A percentile compares a stretch with the other conserved stretches of the same genome.
Evolutionary conservation across 176 grass and related monocot genomes (phyloP).

Genomic region (Phragmites australis): DNA sequence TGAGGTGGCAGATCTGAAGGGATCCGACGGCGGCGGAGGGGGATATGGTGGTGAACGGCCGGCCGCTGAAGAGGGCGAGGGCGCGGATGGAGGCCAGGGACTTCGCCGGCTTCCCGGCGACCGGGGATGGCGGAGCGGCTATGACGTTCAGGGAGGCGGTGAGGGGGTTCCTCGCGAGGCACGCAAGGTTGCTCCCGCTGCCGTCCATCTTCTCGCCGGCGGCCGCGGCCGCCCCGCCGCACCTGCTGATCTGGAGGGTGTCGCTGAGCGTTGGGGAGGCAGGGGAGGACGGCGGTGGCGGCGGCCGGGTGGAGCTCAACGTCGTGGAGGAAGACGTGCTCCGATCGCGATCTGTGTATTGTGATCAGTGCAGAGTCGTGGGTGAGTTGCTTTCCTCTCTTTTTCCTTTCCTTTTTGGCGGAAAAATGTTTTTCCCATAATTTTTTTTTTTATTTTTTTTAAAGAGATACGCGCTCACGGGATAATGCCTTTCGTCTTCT

Average conservation of each 20-base stretch:
- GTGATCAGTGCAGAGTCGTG: slow-evolving; percentile 97
- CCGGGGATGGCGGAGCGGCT: slow-evolving; percentile 45
- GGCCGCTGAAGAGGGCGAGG: slow-evolving; percentile 87
- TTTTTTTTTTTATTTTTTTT: too few relatives aligned
- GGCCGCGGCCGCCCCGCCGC: slow-evolving; percentile 54
- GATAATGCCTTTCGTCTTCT: too few relatives aligned
- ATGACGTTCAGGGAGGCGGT: slow-evolving; percentile 78
- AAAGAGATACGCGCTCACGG: background rate
- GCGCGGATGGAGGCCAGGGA: slow-evolving; percentile 55
- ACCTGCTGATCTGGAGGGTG: slow-evolving; percentile 75
- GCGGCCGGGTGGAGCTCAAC: slow-evolving; percentile 59
- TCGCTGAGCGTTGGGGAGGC: slow-evolving; percentile 52
- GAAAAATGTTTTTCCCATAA: too few relatives aligned
- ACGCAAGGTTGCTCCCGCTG: slow-evolving; percentile 62
- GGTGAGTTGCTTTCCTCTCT: slow-evolving; percentile 65
- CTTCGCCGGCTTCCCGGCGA: slow-evolving; percentile 47
- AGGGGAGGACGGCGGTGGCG: slow-evolving; percentile 34
- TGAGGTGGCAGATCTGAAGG: slow-evolving; percentile 31
- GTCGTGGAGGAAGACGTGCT: slow-evolving; percentile 92
- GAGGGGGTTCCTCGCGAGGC: slow-evolving; percentile 66
- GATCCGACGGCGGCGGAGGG: slow-evolving; percentile 51
- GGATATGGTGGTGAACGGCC: slow-evolving; percentile 93
- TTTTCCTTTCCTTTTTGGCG: slow-evolving; percentile 13
- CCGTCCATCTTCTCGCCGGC: slow-evolving; percentile 66
- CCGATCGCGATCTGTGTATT: slow-evolving; percentile 87